Conservation (phyloP, 2,329 filamentous ascomycete species). For the Trichoderma sp. region DNA sequence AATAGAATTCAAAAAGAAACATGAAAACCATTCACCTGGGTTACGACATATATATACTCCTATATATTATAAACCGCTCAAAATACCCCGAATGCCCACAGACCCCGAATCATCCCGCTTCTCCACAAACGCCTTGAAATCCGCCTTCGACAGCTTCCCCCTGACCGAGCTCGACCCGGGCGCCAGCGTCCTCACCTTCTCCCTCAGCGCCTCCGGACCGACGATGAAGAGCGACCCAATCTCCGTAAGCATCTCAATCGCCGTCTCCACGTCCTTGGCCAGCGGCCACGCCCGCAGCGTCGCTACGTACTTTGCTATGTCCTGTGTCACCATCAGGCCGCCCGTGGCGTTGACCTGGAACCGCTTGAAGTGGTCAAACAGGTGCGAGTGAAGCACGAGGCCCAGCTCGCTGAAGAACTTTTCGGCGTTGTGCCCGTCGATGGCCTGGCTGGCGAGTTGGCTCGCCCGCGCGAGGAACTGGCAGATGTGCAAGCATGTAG, state of each 20-base stretch:
- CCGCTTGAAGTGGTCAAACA: slow-evolving; percentile 92
- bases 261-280: slow-evolving; percentile 62
- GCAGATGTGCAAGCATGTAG: slow-evolving; percentile 78
- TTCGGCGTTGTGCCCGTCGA: slow-evolving; percentile 81
- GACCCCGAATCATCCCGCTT: slow-evolving; percentile 80
- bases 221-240: slow-evolving; percentile 96
- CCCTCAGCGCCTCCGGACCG: slow-evolving; percentile 71
- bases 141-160: slow-evolving; percentile 60
- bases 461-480: slow-evolving; percentile 72
- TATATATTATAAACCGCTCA: slow-evolving; percentile 56
- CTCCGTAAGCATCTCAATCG: slow-evolving; percentile 84
- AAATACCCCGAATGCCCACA: slow-evolving; percentile 77
- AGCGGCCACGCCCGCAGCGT: slow-evolving; percentile 81
- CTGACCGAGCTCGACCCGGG: slow-evolving; percentile 41
- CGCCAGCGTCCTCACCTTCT: slow-evolving; percentile 62
- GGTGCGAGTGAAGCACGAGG: slow-evolving; percentile 68
- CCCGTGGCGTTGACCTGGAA: slow-evolving; percentile 92
- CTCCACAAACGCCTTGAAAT: slow-evolving; percentile 80
- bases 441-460: slow-evolving; percentile 59
- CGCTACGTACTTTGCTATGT: slow-evolving; percentile 89
- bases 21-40: neutral
- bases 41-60: neutral
- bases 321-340: slow-evolving; percentile 91
- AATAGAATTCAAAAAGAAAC: neutral
- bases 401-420: slow-evolving; percentile 82